phyloP scores from a whole-genome alignment of 148 eudicot genomes.

The Nepenthes mirabilis region DNA sequence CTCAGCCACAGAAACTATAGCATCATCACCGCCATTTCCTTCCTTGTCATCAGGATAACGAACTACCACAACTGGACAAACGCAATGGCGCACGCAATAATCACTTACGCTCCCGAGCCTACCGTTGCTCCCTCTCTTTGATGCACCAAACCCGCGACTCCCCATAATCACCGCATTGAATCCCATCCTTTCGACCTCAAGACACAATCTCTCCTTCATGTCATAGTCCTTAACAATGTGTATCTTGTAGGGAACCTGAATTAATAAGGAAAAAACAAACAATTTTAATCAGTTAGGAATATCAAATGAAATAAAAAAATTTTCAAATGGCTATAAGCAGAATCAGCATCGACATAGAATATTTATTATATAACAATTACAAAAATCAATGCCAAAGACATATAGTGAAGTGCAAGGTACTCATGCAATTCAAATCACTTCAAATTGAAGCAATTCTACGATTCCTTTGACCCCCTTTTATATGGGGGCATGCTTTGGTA shows the following conservation, averaged over 20 bases:
- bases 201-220: slow-evolving; percentile 76
- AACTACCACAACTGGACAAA: slow-evolving; percentile 86
- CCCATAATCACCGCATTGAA: slow-evolving; percentile 83
- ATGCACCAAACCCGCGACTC: slow-evolving; percentile 86
- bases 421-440: background rate
- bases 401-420: background rate
- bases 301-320: background rate
- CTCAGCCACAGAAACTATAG: slow-evolving; percentile 33
- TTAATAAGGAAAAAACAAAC: background rate
- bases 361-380: background rate
- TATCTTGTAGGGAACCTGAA: slow-evolving; percentile 66
- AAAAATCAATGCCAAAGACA: background rate
- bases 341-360: too few relatives aligned
- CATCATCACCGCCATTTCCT: slow-evolving; percentile 26
- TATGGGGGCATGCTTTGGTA: too few relatives aligned
- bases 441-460: too few relatives aligned
- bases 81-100: slow-evolving; percentile 88
- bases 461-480: too few relatives aligned
- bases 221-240: slow-evolving; percentile 92
- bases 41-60: slow-evolving; percentile 87
- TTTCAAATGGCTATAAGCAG: too few relatives aligned
- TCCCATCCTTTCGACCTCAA: slow-evolving; percentile 87
- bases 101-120: slow-evolving; percentile 92
- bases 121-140: slow-evolving; percentile 42
- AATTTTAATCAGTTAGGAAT: background rate